phyloP scores from a whole-genome alignment of 257 asterid species.

The Rhazya stricta region DNA sequence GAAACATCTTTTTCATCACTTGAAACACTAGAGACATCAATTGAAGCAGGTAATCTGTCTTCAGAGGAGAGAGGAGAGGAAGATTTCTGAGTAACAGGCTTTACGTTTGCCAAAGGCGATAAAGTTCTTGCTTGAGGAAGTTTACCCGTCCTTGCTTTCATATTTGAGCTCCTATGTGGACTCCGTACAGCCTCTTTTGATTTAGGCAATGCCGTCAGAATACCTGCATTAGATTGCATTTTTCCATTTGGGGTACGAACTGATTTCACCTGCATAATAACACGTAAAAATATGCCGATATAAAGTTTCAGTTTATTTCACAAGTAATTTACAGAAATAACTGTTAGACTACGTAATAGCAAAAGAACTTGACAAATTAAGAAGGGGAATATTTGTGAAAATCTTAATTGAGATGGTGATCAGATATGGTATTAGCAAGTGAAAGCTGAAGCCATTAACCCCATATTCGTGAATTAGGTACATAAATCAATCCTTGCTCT shows the following conservation, averaged over 20 bases:
- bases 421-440: not conserved
- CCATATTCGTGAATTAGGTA: not conserved
- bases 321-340: not conserved
- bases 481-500: not conserved
- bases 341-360: not conserved
- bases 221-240: conserved; percentile 31
- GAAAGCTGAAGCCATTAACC: not conserved
- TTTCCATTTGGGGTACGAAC: conserved; percentile 60
- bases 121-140: conserved; percentile 9
- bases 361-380: not conserved
- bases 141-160: conserved; percentile 50
- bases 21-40: not conserved
- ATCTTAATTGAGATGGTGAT: not conserved
- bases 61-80: not conserved
- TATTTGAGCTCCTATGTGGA: conserved; percentile 45
- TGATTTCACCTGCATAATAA: conserved; percentile 52
- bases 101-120: not conserved
- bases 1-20: conserved; percentile 25
- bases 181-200: conserved; percentile 36
- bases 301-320: not conserved
- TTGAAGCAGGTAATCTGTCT: not conserved
- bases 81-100: not conserved
- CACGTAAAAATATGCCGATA: not conserved
- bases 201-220: conserved; percentile 35
- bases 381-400: not conserved